Percentiles rank a stretch among this genome's conserved stretches.
These are phyloP conservation scores for Diaporthe velutina DNA, from an alignment of 2,329 filamentous ascomycete genomes.

Conservation along the genomic window DNA sequence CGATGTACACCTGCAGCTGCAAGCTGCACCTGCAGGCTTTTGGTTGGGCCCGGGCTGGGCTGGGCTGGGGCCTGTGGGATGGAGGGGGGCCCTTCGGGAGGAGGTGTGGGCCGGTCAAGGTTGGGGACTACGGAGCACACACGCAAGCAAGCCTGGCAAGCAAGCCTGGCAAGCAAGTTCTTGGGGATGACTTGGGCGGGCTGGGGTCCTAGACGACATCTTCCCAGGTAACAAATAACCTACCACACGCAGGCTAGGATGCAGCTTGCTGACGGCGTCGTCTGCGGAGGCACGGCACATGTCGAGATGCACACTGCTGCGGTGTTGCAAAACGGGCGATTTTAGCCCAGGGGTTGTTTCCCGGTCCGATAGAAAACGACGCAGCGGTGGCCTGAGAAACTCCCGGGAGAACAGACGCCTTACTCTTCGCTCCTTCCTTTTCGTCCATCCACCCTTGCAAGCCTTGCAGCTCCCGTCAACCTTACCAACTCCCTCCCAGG, in stretches of 20 bases:
- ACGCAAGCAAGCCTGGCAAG: conserved; percentile 2
- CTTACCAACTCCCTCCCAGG: background rate
- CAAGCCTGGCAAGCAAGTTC: background rate
- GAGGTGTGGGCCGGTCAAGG: conserved; percentile 18
- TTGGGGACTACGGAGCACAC: conserved; percentile 9
- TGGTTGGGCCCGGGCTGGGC: conserved; percentile 20
- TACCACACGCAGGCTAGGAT: conserved; percentile 3
- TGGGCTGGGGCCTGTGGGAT: conserved; percentile 15
- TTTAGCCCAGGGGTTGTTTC: background rate
- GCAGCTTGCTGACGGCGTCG: conserved; percentile 13
- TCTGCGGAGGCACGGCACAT: conserved; percentile 9
- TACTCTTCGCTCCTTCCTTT: background rate
- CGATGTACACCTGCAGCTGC: conserved; percentile 18
- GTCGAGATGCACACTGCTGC: background rate
- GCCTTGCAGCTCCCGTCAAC: background rate
- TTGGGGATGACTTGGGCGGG: background rate
- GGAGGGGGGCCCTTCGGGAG: background rate
- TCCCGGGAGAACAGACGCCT: background rate
- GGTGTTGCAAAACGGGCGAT: background rate
- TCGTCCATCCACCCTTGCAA: background rate
- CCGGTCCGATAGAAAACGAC: background rate
- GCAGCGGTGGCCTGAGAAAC: conserved; percentile 3
- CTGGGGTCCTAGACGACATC: background rate
- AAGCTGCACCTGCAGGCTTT: conserved; percentile 18
- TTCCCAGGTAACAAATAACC: background rate